Evolutionary conservation across 78 protist species (phyloP).

Genomic region (Dictyostelium capitatum): DNA sequence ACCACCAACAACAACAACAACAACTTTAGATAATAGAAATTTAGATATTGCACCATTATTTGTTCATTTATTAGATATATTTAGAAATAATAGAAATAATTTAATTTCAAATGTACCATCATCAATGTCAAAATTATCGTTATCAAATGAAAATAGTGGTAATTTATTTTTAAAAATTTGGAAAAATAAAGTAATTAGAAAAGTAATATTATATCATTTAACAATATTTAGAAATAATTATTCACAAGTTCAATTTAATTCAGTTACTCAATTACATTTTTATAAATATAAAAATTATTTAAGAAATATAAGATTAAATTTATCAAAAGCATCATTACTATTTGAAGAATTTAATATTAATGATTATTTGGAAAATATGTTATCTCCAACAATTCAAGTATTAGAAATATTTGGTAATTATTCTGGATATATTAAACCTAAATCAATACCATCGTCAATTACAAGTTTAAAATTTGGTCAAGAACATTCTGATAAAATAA

Average conservation of each 20-base stretch:
- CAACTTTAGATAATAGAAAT: no score
- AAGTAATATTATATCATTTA: neutral
- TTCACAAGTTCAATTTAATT: neutral
- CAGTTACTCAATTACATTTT: neutral
- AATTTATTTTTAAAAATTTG: neutral
- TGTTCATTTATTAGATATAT: no score
- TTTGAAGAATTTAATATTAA: neutral
- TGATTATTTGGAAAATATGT: neutral
- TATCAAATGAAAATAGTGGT: neutral
- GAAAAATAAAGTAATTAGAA: neutral
- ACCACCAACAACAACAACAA: no score
- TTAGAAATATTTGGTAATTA: neutral
- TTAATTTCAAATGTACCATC: neutral
- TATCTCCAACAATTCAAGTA: neutral
- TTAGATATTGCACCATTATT: no score
- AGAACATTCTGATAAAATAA: neutral
- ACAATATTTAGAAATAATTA: neutral
- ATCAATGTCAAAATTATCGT: no score
- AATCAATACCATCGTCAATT: neutral
- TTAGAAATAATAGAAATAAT: no score
- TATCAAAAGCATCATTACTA: neutral
- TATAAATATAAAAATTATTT: neutral
- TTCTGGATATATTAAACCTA: neutral
- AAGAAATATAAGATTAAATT: neutral
- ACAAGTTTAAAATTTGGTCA: neutral